phyloP scores from a whole-genome alignment of 2,329 filamentous ascomycete species.

The Claviceps sp. region DNA sequence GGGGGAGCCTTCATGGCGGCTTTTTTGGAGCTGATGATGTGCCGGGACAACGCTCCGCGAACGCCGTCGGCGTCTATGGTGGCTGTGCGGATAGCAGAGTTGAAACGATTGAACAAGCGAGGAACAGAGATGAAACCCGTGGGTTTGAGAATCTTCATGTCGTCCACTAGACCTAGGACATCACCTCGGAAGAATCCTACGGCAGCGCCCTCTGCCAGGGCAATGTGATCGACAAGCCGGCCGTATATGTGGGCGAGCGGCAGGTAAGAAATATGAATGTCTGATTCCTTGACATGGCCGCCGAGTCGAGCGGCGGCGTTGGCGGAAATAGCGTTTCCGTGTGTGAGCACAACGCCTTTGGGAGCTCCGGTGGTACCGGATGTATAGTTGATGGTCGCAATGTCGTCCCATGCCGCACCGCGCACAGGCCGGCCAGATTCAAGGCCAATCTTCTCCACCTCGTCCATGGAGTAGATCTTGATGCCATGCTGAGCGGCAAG shows the following conservation, averaged over 20 bases:
- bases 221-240: slow-evolving; percentile 65
- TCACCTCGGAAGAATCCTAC: slow-evolving; percentile 95
- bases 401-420: slow-evolving; percentile 59
- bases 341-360: slow-evolving; percentile 74
- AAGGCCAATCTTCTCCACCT: slow-evolving; percentile 72
- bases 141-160: slow-evolving; percentile 76
- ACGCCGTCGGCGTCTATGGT: slow-evolving; percentile 71
- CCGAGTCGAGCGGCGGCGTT: slow-evolving; percentile 47
- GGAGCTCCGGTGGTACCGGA: slow-evolving; percentile 73
- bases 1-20: slow-evolving; percentile 59
- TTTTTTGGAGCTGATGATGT: slow-evolving; percentile 68
- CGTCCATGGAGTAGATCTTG: slow-evolving; percentile 61
- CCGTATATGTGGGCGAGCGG: slow-evolving; percentile 92
- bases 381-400: slow-evolving; percentile 84
- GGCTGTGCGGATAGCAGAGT: slow-evolving; percentile 63
- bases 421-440: slow-evolving; percentile 56
- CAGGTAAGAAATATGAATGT: slow-evolving; percentile 72
- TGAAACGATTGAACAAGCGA: slow-evolving; percentile 82
- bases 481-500: slow-evolving; percentile 65
- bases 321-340: slow-evolving; percentile 66
- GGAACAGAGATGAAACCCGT: slow-evolving; percentile 81
- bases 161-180: slow-evolving; percentile 72
- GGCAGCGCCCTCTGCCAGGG: slow-evolving; percentile 55
- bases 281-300: slow-evolving; percentile 34
- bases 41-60: slow-evolving; percentile 67